Conservation (phyloP, 163 green algal genomes). For the Scenedesmus sp. region DNA sequence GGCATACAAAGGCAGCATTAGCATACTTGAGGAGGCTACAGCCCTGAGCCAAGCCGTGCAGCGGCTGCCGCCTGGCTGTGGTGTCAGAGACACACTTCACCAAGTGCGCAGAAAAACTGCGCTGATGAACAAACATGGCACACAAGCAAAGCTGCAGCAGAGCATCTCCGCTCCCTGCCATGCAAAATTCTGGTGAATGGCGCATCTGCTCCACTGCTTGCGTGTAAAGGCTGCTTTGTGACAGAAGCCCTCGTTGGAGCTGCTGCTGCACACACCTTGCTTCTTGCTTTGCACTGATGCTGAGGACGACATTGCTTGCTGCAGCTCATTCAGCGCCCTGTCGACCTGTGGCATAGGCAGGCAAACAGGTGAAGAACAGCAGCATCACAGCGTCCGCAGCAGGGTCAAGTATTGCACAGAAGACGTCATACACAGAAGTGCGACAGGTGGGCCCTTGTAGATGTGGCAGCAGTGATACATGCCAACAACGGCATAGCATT, state of each 20-base stretch:
- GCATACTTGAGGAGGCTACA: no score
- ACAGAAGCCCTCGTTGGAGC: no score
- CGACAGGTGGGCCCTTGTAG: no score
- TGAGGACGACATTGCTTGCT: conserved; percentile 45
- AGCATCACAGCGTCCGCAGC: background rate
- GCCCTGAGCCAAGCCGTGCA: background rate
- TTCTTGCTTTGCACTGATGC: conserved; percentile 18
- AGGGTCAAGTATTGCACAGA: no score
- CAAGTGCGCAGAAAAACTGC: background rate
- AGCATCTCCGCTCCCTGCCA: no score
- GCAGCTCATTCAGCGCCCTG: conserved; percentile 34
- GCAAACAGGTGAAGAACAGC: background rate
- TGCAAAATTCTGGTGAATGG: background rate
- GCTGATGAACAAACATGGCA: background rate
- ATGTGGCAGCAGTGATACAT: background rate
- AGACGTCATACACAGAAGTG: no score
- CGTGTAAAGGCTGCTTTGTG: no score
- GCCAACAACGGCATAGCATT: background rate
- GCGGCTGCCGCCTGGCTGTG: background rate
- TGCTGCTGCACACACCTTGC: conserved; percentile 34
- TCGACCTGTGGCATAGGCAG: conserved; percentile 31
- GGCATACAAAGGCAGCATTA: background rate
- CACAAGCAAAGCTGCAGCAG: background rate
- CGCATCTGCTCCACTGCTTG: background rate
- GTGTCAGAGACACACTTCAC: background rate